A percentile compares a stretch with the other conserved stretches of the same genome.
These are phyloP conservation scores for Serendipita vermifera DNA, from an alignment of 768 basidiomycete genomes.

Conservation along the genomic window DNA sequence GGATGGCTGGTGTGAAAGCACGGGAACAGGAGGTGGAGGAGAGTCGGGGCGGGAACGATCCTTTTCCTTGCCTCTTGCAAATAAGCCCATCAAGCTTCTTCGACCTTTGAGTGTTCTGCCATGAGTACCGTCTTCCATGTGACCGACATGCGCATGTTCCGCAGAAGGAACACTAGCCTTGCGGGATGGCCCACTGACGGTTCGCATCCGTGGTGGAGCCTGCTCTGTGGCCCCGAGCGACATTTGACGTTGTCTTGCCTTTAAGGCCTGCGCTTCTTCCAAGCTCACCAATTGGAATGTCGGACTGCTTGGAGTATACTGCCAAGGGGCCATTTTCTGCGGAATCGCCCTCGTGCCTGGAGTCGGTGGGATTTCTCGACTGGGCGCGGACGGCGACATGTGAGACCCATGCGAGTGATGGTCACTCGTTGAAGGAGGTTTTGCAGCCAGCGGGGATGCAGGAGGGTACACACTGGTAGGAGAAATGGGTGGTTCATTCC, in stretches of 20 bases:
- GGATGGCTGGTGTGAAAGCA: slow-evolving; percentile 28
- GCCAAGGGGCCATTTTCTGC: slow-evolving; percentile 6
- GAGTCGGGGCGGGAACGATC: slow-evolving; percentile 27
- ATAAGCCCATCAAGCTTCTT: slow-evolving; percentile 70
- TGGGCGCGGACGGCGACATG: background rate
- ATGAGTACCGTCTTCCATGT: slow-evolving; percentile 16
- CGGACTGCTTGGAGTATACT: slow-evolving; percentile 20
- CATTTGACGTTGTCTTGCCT: slow-evolving; percentile 33
- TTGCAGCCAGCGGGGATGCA: background rate
- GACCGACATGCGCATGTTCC: slow-evolving; percentile 23
- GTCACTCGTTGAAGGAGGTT: background rate
- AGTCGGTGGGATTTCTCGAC: background rate
- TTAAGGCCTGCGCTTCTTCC: slow-evolving; percentile 59
- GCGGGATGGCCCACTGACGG: slow-evolving; percentile 8
- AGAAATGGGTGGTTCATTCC: background rate
- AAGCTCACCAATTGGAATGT: slow-evolving; percentile 58
- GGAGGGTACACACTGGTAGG: slow-evolving; percentile 6
- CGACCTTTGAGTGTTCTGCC: slow-evolving; percentile 52
- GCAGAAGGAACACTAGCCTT: slow-evolving; percentile 24
- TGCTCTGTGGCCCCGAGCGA: slow-evolving; percentile 35
- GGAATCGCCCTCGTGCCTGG: background rate
- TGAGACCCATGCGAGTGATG: background rate
- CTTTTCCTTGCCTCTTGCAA: slow-evolving; percentile 38
- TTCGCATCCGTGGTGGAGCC: slow-evolving; percentile 15
- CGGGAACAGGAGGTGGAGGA: slow-evolving; percentile 45